Conservation (phyloP, 352 stramenopile species). For the Phytophthora brassicae region DNA sequence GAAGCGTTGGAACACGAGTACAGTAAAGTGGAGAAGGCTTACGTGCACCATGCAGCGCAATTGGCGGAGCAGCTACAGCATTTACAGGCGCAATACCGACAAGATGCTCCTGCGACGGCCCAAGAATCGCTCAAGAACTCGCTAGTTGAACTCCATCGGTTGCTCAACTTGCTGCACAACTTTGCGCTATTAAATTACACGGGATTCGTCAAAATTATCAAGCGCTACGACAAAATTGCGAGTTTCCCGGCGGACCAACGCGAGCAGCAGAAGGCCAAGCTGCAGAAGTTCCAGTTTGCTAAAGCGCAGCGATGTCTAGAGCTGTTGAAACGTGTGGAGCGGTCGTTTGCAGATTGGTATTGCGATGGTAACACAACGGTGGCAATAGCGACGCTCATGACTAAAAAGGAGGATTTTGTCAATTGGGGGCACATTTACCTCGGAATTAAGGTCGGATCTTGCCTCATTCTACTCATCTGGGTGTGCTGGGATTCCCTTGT, state of each 20-base stretch:
- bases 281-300: slow-evolving; percentile 65
- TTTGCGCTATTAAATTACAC: slow-evolving; percentile 98
- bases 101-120: slow-evolving; percentile 52
- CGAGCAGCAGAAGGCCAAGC: slow-evolving; percentile 46
- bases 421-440: slow-evolving; percentile 86
- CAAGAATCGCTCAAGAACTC: slow-evolving; percentile 93
- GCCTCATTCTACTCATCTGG: slow-evolving; percentile 87
- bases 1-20: slow-evolving; percentile 80
- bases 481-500: slow-evolving; percentile 95
- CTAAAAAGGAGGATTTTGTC: slow-evolving; percentile 69
- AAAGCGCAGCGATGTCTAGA: slow-evolving; percentile 52
- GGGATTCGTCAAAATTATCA: slow-evolving; percentile 97
- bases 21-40: slow-evolving; percentile 93
- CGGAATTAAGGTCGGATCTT: slow-evolving; percentile 81
- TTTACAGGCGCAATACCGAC: slow-evolving; percentile 70
- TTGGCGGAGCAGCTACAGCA: slow-evolving; percentile 83
- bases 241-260: slow-evolving; percentile 40
- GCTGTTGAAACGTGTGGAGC: slow-evolving; percentile 60
- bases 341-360: slow-evolving; percentile 71
- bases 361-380: slow-evolving; percentile 74
- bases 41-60: slow-evolving; percentile 81
- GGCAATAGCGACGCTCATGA: slow-evolving; percentile 80
- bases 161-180: slow-evolving; percentile 94
- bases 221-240: slow-evolving; percentile 90
- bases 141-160: slow-evolving; percentile 93